Percentiles rank a stretch among this genome's conserved stretches.
These are phyloP conservation scores for Trametes sanguinea DNA, from an alignment of 768 basidiomycete genomes.

Conservation along the genomic window DNA sequence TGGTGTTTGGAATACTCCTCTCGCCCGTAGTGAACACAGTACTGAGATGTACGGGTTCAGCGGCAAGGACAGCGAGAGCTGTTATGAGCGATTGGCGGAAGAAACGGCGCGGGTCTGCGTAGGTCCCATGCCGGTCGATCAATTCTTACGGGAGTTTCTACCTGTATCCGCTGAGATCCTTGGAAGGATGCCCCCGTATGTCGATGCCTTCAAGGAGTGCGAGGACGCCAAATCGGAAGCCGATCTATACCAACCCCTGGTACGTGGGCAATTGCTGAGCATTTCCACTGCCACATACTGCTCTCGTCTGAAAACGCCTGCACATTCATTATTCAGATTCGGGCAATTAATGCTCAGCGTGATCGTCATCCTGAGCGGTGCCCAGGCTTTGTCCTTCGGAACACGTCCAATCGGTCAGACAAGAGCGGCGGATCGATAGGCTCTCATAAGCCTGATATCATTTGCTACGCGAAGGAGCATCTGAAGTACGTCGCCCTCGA, in stretches of 20 bases:
- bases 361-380: not conserved
- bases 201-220: not conserved
- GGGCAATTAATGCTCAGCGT: not conserved
- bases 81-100: not conserved
- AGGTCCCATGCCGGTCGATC: slow-evolving; percentile 10
- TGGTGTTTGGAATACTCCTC: slow-evolving; percentile 1
- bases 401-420: not conserved
- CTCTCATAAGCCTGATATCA: slow-evolving; percentile 3
- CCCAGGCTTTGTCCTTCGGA: not conserved
- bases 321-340: not conserved
- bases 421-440: not conserved
- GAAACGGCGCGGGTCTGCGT: not conserved
- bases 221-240: not conserved
- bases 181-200: not conserved
- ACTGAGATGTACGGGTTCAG: slow-evolving; percentile 4
- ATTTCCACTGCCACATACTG: too few species aligned
- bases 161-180: not conserved
- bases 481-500: not conserved
- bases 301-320: too few species aligned
- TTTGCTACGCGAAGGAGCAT: not conserved
- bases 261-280: too few species aligned
- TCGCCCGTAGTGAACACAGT: not conserved
- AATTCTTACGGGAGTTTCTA: not conserved
- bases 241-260: not conserved
- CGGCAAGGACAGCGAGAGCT: not conserved